phyloP scores from a whole-genome alignment of 2,329 filamentous ascomycete genomes.

The Aspergillus nomiae region DNA sequence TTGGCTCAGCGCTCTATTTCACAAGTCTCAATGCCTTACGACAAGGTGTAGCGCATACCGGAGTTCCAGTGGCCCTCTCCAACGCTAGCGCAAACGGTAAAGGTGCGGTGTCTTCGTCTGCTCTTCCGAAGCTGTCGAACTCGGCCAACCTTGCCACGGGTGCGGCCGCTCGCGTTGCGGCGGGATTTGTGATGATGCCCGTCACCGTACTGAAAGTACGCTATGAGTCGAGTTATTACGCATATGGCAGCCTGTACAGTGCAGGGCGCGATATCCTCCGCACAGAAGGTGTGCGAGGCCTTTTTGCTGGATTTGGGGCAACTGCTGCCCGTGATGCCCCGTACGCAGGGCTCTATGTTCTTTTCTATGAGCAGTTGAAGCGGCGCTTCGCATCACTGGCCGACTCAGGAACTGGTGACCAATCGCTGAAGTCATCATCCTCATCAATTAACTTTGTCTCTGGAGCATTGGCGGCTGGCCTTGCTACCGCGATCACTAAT shows the following conservation, averaged over 20 bases:
- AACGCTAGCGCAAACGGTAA: slow-evolving; percentile 29
- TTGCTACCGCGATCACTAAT: slow-evolving; percentile 88
- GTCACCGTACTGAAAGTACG: slow-evolving; percentile 96
- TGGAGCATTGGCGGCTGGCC: slow-evolving; percentile 75
- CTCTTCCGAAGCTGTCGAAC: slow-evolving; percentile 79
- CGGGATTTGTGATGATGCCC: slow-evolving; percentile 91
- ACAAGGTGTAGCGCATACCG: slow-evolving; percentile 58
- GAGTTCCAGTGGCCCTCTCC: slow-evolving; percentile 41
- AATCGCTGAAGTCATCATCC: slow-evolving; percentile 25
- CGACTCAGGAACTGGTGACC: slow-evolving; percentile 18
- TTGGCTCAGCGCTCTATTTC: slow-evolving; percentile 94
- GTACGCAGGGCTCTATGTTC: slow-evolving; percentile 90
- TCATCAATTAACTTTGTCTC: slow-evolving; percentile 79
- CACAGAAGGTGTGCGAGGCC: slow-evolving; percentile 74
- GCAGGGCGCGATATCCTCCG: slow-evolving; percentile 75
- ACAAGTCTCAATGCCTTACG: slow-evolving; percentile 81
- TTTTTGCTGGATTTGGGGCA: slow-evolving; percentile 92
- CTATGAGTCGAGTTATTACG: slow-evolving; percentile 86
- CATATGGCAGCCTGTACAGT: slow-evolving; percentile 73
- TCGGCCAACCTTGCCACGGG: slow-evolving; percentile 83
- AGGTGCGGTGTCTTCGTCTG: slow-evolving; percentile 63
- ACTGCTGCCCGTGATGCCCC: slow-evolving; percentile 94
- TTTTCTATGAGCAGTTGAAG: slow-evolving; percentile 76
- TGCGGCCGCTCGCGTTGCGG: slow-evolving; percentile 78
- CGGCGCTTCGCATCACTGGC: slow-evolving; percentile 33